Conservation (phyloP, 192 early-diverging fungal species). For the Coemansia interrupta region DNA sequence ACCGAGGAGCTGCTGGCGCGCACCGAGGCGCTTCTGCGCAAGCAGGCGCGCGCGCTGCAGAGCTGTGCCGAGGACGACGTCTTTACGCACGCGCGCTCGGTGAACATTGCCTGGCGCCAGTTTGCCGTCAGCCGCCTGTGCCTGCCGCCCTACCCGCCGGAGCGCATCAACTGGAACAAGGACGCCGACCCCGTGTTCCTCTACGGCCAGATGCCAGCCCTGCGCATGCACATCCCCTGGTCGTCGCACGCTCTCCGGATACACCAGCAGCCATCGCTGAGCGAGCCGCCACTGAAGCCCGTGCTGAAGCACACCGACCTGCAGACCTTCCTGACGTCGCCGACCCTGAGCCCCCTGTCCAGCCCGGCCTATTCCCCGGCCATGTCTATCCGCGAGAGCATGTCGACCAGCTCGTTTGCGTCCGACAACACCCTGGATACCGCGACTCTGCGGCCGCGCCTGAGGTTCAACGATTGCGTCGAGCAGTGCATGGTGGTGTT, state of each 20-base stretch:
- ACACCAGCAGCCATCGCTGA: no score
- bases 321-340: slow-evolving; percentile 49
- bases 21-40: slow-evolving; percentile 37
- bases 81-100: slow-evolving; percentile 42
- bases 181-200: slow-evolving; percentile 53
- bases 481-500: slow-evolving; percentile 57
- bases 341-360: slow-evolving; percentile 37
- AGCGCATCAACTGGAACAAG: slow-evolving; percentile 54
- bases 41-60: slow-evolving; percentile 20
- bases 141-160: slow-evolving; percentile 45
- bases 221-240: slow-evolving; percentile 44
- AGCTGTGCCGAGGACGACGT: slow-evolving; percentile 30
- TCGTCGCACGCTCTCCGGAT: slow-evolving; percentile 16
- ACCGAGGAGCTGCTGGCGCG: slow-evolving; percentile 37
- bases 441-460: slow-evolving; percentile 31
- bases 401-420: slow-evolving; percentile 48
- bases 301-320: slow-evolving; percentile 46
- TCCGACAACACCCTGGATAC: slow-evolving; percentile 37
- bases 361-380: slow-evolving; percentile 45
- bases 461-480: slow-evolving; percentile 53
- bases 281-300: slow-evolving; percentile 21
- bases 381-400: slow-evolving; percentile 43
- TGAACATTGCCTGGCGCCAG: slow-evolving; percentile 51
- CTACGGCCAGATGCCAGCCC: slow-evolving; percentile 45
- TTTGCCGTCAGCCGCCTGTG: slow-evolving; percentile 39